Base-by-base conservation (phyloP, 257 asterid species). In the Solanum peruvianum region DNA sequence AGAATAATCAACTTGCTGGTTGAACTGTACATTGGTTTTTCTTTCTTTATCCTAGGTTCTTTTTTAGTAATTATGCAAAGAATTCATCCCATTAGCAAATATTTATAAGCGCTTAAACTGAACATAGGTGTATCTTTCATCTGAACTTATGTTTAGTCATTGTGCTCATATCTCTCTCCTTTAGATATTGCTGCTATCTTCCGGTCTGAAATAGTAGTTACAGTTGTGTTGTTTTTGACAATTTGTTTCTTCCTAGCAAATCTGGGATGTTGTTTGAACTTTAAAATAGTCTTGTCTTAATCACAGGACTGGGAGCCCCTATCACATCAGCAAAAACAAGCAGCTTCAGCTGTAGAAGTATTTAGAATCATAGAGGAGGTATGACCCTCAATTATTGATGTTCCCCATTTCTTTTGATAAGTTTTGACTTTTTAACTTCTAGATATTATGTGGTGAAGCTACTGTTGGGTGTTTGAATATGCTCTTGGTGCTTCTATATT, bases 291-390 rank as follows among this genome's bases (percentile, higher is more conserved):
- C 85, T 80, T 18, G 69, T 80, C 29, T 80, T 87, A 49, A 88
- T 86, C 85, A 70, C 94, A 97, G 99, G 93, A 94, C 58, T 97
- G 99, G 99, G 98, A 94, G 77, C 98, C 98, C 87, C 88, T 95
- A 87, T 97, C 99, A 41, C 87, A 89, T 92, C 99, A 94, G 91
- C 93, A 95, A 88, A 97, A 94, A 90, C 98, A 95, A 70, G 98
- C 98, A 87, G 96, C 97, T 90, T 97, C 99, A 86, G 99, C 96
- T 85, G 97, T 97, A 90, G 99, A 97, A 95, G 99, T 97, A 87
- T 94, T 97, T 88, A 93, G 99, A 93, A 97, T 97, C 89, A 91
- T 95, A 88, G 99, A 95, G 90, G 99, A 97, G 98, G 99, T 97
- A 92, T 88, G 90, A 76, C 60, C 82, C 78, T 84, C 69, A 27